Evolutionary conservation across 2,329 filamentous ascomycete genomes (phyloP).

Genomic region (Talaromyces marneffei): DNA sequence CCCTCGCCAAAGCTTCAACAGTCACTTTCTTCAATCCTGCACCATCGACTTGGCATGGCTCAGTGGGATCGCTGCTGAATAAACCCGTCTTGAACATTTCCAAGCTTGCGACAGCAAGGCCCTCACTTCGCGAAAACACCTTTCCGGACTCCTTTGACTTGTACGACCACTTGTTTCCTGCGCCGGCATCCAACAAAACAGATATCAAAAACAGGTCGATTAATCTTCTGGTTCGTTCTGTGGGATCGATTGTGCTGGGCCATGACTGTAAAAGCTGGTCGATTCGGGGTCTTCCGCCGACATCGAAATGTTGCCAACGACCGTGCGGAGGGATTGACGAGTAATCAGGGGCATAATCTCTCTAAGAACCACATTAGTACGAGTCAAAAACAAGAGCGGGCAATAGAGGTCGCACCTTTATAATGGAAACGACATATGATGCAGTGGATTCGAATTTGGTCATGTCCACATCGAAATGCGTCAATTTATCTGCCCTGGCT

Average conservation of each 20-base stretch:
- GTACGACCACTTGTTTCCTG: slow-evolving; percentile 86
- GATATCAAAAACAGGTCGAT: slow-evolving; percentile 59
- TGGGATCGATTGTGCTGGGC: slow-evolving; percentile 39
- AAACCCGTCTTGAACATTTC: slow-evolving; percentile 93
- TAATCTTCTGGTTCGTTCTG: slow-evolving; percentile 49
- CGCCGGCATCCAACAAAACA: slow-evolving; percentile 63
- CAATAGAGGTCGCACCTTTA: slow-evolving; percentile 62
- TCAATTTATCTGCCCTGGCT: slow-evolving; percentile 68
- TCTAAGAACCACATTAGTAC: slow-evolving; percentile 38
- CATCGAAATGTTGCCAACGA: slow-evolving; percentile 60
- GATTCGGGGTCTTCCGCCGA: slow-evolving; percentile 50
- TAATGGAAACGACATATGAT: slow-evolving; percentile 82
- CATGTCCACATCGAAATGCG: slow-evolving; percentile 86
- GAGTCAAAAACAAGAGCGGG: neutral
- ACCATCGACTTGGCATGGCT: slow-evolving; percentile 87
- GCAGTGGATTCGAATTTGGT: slow-evolving; percentile 77
- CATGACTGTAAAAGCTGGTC: slow-evolving; percentile 42
- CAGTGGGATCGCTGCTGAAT: slow-evolving; percentile 74
- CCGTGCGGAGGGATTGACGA: slow-evolving; percentile 72
- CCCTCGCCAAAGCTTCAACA: slow-evolving; percentile 66
- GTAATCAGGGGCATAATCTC: slow-evolving; percentile 65
- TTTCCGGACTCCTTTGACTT: slow-evolving; percentile 84
- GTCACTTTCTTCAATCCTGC: slow-evolving; percentile 70
- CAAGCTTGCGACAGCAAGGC: slow-evolving; percentile 67
- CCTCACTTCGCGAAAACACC: slow-evolving; percentile 78